Evolutionary conservation across 1,284 basidiomycete genomes (phyloP).

Genomic region (Leccinum pachyderme): DNA sequence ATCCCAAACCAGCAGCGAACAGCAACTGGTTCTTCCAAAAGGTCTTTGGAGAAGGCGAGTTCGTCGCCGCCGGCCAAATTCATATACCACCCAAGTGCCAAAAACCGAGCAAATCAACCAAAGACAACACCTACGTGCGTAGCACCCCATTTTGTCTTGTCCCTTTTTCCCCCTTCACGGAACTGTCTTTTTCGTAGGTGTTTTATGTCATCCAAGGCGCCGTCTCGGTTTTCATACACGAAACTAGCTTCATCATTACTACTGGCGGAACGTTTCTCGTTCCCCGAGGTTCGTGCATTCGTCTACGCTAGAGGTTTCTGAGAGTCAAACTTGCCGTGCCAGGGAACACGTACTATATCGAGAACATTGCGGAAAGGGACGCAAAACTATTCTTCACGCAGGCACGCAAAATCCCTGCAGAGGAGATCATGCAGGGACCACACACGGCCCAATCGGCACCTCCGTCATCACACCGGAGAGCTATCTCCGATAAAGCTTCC

Average conservation of each 20-base stretch:
- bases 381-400: conserved; percentile 92
- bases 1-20: conserved; percentile 56
- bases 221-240: conserved; percentile 81
- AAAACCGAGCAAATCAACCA: conserved; percentile 87
- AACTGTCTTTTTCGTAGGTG: conserved; percentile 48
- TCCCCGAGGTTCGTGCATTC: conserved; percentile 67
- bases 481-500: conserved; percentile 27
- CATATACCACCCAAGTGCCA: conserved; percentile 73
- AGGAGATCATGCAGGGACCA: conserved; percentile 17
- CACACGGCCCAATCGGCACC: conserved; percentile 33
- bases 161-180: neutral
- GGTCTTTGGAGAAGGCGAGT: conserved; percentile 91
- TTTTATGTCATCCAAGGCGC: conserved; percentile 89
- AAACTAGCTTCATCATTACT: conserved; percentile 74
- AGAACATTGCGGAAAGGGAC: conserved; percentile 81
- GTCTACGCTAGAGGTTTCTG: neutral
- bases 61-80: conserved; percentile 88
- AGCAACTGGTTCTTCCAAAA: conserved; percentile 87
- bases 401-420: conserved; percentile 64
- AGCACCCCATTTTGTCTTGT: neutral
- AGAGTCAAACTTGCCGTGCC: neutral
- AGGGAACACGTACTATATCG: conserved; percentile 91
- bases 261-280: conserved; percentile 89
- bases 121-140: conserved; percentile 94
- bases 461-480: conserved; percentile 32